Base-by-base conservation (phyloP, 2,329 filamentous ascomycete genomes). In the Thermoascus crustaceus region DNA sequence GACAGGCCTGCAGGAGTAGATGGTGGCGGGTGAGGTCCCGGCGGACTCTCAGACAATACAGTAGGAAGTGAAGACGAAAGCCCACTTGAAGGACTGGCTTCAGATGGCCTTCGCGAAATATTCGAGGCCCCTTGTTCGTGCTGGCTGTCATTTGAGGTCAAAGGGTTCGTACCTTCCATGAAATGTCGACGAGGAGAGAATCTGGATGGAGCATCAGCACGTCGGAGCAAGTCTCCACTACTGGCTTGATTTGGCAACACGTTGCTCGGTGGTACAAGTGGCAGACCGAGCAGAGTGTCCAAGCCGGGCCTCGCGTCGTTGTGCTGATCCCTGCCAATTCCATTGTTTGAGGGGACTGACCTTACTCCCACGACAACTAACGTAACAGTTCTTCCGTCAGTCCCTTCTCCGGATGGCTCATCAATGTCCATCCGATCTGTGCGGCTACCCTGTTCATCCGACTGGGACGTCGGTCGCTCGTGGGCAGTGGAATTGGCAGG, bases 331-430 rank as follows among this genome's bases (percentile, higher is more conserved):
- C 55, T 48, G 13, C 63, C 61, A 16, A 62, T 55, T 9, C 64
- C 61, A 43, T 64, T 67, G 17, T 64, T 65, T 13, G 75, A 70
- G 20, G 72, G 76, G 39, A 82, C 77, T 17, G 78, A 80, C 35
- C 78, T 67, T 37, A 82, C 80, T 35, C 79, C 79, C 25, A 82
- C 78, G 34, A 82, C 78, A 27, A 82, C 80, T 42, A 82, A 71
- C 6, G 79, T 80, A 24, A 82, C 75, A 58, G 78, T 79, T 14
- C 78, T 68, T 30, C 72, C 72, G 37, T 71, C 69, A 16, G 50
- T 41, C 35, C 63, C 63, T 23, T 64, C 63, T 14, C 64, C 65
- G 29, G 59, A 39, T 43, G 53, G 49, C 14, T 58, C 60, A 30
- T 68, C 64, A 30, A 60, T 36, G 37, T 63, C 58, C 52, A 63